phyloP scores from a whole-genome alignment of 805 yeast genomes.

The Lipomyces anomalus region DNA sequence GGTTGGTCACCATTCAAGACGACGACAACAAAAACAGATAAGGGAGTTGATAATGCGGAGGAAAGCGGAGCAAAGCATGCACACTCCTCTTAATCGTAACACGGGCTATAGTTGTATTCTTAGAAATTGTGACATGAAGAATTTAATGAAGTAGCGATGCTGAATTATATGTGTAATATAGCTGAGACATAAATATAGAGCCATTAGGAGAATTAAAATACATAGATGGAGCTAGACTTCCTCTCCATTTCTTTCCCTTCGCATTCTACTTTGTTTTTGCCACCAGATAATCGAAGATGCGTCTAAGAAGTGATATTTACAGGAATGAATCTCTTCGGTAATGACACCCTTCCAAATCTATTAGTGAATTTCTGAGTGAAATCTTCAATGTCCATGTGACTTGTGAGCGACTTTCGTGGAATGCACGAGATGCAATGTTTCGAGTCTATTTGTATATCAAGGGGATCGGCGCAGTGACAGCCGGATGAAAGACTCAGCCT shows the following conservation, averaged over 20 bases:
- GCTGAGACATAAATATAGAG: too few species aligned
- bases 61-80: too few species aligned
- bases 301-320: conserved; percentile 52
- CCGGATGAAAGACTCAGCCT: conserved; percentile 94
- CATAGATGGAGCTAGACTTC: too few species aligned
- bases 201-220: too few species aligned
- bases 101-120: too few species aligned
- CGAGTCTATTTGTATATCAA: conserved; percentile 92
- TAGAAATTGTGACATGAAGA: conserved; percentile 54
- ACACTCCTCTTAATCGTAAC: too few species aligned
- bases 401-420: conserved; percentile 80
- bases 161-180: conserved; percentile 59
- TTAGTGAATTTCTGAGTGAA: conserved; percentile 75
- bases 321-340: conserved; percentile 70
- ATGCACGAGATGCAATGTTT: conserved; percentile 96
- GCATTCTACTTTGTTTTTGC: too few species aligned
- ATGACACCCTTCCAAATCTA: conserved; percentile 75
- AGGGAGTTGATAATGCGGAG: too few species aligned
- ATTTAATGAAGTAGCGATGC: conserved; percentile 55
- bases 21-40: too few species aligned
- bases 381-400: conserved; percentile 88
- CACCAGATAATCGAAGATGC: background rate
- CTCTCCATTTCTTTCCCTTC: too few species aligned
- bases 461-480: conserved; percentile 95
- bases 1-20: too few species aligned